Conservation (phyloP, 208 protist genomes). For the Trypanosoma cruzi region DNA sequence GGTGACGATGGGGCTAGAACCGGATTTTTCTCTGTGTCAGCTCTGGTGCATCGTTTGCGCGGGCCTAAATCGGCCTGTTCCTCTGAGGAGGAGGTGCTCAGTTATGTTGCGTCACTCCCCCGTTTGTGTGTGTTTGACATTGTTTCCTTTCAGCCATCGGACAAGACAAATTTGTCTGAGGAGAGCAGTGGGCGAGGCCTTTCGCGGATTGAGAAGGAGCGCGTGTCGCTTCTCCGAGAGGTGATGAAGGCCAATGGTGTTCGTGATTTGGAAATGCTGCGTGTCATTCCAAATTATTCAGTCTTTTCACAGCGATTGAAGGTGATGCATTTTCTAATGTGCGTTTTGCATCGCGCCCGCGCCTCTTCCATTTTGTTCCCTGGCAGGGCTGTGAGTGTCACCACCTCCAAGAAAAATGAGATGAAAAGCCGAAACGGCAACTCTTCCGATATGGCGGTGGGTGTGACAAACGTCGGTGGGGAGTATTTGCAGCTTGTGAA, state of each 20-base stretch:
- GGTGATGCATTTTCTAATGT: slow-evolving; percentile 68
- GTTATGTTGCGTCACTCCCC: slow-evolving; percentile 67
- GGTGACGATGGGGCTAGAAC: slow-evolving; percentile 35
- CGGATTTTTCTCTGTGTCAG: slow-evolving; percentile 79
- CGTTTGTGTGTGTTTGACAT: slow-evolving; percentile 84
- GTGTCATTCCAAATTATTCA: slow-evolving; percentile 73
- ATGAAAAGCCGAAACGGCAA: not conserved
- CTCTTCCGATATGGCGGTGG: not conserved
- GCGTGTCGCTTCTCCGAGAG: slow-evolving; percentile 23
- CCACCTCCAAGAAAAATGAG: not conserved
- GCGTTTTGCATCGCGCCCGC: slow-evolving; percentile 45
- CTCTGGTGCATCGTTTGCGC: slow-evolving; percentile 76
- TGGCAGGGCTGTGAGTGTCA: not conserved
- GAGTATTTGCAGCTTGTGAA: slow-evolving; percentile 62
- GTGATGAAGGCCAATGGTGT: slow-evolving; percentile 33
- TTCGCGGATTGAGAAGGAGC: slow-evolving; percentile 30
- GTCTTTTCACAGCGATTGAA: slow-evolving; percentile 85
- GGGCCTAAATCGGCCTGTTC: slow-evolving; percentile 33
- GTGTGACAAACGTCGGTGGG: slow-evolving; percentile 39
- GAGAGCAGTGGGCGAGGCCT: slow-evolving; percentile 21
- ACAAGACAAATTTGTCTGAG: not conserved
- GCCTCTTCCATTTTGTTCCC: slow-evolving; percentile 51
- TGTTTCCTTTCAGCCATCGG: slow-evolving; percentile 52
- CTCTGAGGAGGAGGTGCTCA: slow-evolving; percentile 53
- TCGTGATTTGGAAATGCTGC: slow-evolving; percentile 61